Percentiles rank a stretch among this genome's conserved stretches.
These are phyloP conservation scores for Rhynchosporium agropyri DNA, from an alignment of 2,329 filamentous ascomycete species.

Conservation along the genomic window DNA sequence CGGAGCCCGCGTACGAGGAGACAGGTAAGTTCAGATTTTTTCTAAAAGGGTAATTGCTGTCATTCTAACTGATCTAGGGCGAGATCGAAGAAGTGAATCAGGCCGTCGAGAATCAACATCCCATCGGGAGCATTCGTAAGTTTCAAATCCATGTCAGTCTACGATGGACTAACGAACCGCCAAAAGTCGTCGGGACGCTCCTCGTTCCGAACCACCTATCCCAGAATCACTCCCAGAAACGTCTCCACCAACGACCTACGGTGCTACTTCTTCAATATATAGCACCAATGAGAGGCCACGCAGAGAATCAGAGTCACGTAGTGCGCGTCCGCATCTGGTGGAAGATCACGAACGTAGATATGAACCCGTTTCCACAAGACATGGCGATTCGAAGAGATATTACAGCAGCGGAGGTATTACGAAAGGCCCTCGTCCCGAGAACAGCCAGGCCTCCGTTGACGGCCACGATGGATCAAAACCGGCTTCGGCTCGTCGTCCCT, in stretches of 20 bases:
- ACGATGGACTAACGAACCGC: not conserved
- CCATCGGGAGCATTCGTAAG: not conserved
- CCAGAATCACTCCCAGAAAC: not conserved
- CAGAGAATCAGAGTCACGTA: conserved; percentile 8
- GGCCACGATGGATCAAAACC: not conserved
- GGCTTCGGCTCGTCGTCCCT: conserved; percentile 1
- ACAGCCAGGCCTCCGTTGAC: not conserved
- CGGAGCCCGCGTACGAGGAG: not conserved
- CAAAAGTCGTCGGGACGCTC: conserved; percentile 1
- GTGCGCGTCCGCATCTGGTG: not conserved
- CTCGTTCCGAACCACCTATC: conserved; percentile 12
- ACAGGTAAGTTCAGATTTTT: conserved; percentile 14
- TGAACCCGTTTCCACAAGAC: not conserved
- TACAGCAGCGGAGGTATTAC: not conserved
- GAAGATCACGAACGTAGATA: not conserved
- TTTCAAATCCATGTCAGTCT: not conserved
- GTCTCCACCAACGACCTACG: not conserved
- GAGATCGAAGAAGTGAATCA: conserved; percentile 1
- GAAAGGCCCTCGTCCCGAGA: not conserved
- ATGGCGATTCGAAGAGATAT: conserved; percentile 2
- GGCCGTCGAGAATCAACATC: not conserved
- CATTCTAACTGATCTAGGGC: not conserved
- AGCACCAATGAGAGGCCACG: conserved; percentile 3
- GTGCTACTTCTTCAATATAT: conserved; percentile 1
- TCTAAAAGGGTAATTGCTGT: not conserved